A percentile compares a stretch with the other conserved stretches of the same genome.
phyloP scores from a whole-genome alignment of 1,284 basidiomycete genomes.

The Xanthoconium separans region DNA sequence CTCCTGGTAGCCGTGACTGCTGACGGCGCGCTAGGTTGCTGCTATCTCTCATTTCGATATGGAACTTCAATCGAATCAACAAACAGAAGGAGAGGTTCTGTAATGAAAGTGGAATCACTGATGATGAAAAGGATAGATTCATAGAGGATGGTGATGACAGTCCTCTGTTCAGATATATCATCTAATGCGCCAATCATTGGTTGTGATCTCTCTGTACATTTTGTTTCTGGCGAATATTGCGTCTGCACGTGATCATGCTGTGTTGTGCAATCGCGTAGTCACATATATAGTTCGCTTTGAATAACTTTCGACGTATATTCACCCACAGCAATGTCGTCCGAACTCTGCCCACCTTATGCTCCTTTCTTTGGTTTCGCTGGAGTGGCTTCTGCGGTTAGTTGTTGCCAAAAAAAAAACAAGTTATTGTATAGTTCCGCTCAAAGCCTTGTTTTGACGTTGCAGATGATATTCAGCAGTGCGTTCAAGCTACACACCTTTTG shows the following conservation, averaged over 20 bases:
- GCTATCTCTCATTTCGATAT: conserved; percentile 31
- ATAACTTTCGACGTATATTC: background rate
- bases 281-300: background rate
- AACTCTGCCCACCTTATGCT: conserved; percentile 74
- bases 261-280: too few species aligned
- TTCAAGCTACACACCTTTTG: conserved; percentile 21
- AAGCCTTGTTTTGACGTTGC: conserved; percentile 1
- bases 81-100: conserved; percentile 41
- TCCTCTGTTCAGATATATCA: conserved; percentile 45
- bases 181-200: conserved; percentile 1
- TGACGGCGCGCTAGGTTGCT: conserved; percentile 23
- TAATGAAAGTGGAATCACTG: conserved; percentile 37
- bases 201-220: background rate
- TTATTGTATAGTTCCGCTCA: conserved; percentile 15
- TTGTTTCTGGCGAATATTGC: background rate
- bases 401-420: background rate
- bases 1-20: background rate
- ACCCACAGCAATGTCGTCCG: conserved; percentile 43
- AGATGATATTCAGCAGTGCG: conserved; percentile 90
- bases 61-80: conserved; percentile 39
- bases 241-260: conserved; percentile 16
- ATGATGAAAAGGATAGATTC: conserved; percentile 34
- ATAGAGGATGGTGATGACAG: conserved; percentile 44
- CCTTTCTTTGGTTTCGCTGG: conserved; percentile 87
- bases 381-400: conserved; percentile 76